Evolutionary conservation across 1,139 yeast species (phyloP), one percentile per base, ranked within the genome.

Genomic region (Insectozyma bohioensis): DNA sequence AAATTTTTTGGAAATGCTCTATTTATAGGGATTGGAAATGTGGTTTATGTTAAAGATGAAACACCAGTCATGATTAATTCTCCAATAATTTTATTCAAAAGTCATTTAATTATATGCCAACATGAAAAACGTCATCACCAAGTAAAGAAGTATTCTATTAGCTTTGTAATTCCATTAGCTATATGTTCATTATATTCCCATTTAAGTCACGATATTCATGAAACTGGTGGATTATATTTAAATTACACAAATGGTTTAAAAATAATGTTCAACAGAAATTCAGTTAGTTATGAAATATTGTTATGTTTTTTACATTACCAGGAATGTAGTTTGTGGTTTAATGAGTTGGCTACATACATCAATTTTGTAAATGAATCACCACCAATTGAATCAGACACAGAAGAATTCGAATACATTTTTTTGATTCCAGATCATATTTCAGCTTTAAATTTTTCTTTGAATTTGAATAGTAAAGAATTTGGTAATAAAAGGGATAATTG

Each of bases 41-140:
- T 57, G 1, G 51, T 64, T 1, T 77, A 76, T 74, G 40, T 63
- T 4, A 66, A 56, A 16, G 34, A 34, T 2, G 48, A 36, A 38
- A 48, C 9, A 26, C 41, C 22, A 24, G 41, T 27, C 27, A 54
- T 36, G 31, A 40, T 25, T 5, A 51, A 55, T 11, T 49, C 60
- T 34, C 78, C 74, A 2, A 60, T 66, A 0, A 49, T 76, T 26
- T 46, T 77, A 18, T 78, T 72, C 54, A 75, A 77, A 42, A 67
- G 77, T 8, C 79, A 75, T 47, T 47, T 78, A 10, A 40, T 78
- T 0, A 35, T 63, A 10, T 40, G 47, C 25, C 49, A 54, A 8
- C 23, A 54, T 13, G 38, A 44, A 23, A 54, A 51, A 31, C 30
- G 37, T 7, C 28, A 19, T 14, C 28, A 22, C 13, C n/a, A n/a